Conservation (phyloP, 1,284 basidiomycete species). For the Exobasidium rhododendri region DNA sequence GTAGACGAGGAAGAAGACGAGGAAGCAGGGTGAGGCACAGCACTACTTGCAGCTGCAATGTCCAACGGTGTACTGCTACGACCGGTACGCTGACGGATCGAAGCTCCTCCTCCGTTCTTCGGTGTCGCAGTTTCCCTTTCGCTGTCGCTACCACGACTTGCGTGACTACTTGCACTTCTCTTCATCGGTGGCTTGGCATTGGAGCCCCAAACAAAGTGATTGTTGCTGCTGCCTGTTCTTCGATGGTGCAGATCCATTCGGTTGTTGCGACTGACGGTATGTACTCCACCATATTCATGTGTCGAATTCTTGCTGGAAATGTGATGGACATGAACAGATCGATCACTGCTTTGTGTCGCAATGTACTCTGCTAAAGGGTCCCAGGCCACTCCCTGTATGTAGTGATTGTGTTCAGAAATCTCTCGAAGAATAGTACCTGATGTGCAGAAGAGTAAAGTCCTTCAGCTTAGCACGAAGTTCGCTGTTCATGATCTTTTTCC, state of each 20-base stretch:
- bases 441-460: conserved; percentile 63
- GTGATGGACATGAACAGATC: conserved; percentile 44
- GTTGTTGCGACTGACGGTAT: conserved; percentile 37
- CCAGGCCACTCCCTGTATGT: conserved; percentile 54
- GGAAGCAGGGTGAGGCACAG: neutral
- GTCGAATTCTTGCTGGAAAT: conserved; percentile 18
- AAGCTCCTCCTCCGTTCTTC: neutral
- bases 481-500: conserved; percentile 44
- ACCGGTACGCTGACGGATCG: conserved; percentile 7
- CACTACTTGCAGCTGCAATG: neutral
- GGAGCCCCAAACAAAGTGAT: conserved; percentile 38
- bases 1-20: neutral
- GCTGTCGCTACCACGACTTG: conserved; percentile 39
- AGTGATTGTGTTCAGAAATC: conserved; percentile 51
- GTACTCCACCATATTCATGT: conserved; percentile 13
- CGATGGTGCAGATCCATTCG: conserved; percentile 38
- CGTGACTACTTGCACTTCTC: conserved; percentile 43
- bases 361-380: conserved; percentile 50
- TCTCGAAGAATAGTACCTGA: conserved; percentile 57
- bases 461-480: conserved; percentile 90
- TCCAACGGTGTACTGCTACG: conserved; percentile 41
- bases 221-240: conserved; percentile 29
- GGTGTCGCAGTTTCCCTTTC: conserved; percentile 17
- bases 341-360: conserved; percentile 52
- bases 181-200: conserved; percentile 37